Conservation (phyloP, 2,329 filamentous ascomycete genomes). For the Penicillium rolfsii region DNA sequence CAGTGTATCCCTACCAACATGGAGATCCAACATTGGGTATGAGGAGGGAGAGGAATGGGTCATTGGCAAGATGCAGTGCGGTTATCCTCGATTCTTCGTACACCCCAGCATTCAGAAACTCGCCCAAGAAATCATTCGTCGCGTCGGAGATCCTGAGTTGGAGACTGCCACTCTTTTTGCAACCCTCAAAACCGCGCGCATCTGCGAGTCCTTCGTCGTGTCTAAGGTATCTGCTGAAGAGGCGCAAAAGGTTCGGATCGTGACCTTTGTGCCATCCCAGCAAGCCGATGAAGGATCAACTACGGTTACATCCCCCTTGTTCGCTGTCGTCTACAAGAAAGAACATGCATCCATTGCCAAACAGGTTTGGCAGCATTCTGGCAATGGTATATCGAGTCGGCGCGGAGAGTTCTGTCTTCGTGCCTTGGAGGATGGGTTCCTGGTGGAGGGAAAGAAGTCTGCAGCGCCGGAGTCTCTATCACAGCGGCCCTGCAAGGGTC, state of each 20-base stretch:
- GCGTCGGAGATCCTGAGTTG: slow-evolving; percentile 59
- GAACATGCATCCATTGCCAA: slow-evolving; percentile 76
- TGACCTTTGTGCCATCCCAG: slow-evolving; percentile 59
- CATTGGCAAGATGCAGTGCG: slow-evolving; percentile 79
- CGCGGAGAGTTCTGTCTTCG: slow-evolving; percentile 85
- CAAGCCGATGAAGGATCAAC: slow-evolving; percentile 64
- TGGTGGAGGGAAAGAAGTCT: slow-evolving; percentile 55
- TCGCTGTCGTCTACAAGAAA: slow-evolving; percentile 71
- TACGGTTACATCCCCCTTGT: slow-evolving; percentile 63
- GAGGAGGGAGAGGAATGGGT: slow-evolving; percentile 92
- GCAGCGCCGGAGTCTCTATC: slow-evolving; percentile 25
- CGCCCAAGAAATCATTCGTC: slow-evolving; percentile 66
- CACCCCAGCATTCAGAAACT: slow-evolving; percentile 80
- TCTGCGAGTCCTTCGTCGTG: slow-evolving; percentile 75
- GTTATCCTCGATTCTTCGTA: slow-evolving; percentile 94
- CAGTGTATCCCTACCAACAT: slow-evolving; percentile 93
- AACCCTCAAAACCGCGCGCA: slow-evolving; percentile 66
- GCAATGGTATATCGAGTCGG: slow-evolving; percentile 88
- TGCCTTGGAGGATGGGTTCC: slow-evolving; percentile 70
- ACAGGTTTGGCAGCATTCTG: slow-evolving; percentile 95
- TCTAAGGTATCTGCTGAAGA: slow-evolving; percentile 38
- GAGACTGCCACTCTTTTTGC: slow-evolving; percentile 79
- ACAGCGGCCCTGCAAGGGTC: slow-evolving; percentile 65
- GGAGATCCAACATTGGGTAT: slow-evolving; percentile 87
- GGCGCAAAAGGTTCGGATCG: slow-evolving; percentile 57